Conservation (phyloP, 495 filamentous ascomycete genomes). For the Schizothecium vesticola region DNA sequence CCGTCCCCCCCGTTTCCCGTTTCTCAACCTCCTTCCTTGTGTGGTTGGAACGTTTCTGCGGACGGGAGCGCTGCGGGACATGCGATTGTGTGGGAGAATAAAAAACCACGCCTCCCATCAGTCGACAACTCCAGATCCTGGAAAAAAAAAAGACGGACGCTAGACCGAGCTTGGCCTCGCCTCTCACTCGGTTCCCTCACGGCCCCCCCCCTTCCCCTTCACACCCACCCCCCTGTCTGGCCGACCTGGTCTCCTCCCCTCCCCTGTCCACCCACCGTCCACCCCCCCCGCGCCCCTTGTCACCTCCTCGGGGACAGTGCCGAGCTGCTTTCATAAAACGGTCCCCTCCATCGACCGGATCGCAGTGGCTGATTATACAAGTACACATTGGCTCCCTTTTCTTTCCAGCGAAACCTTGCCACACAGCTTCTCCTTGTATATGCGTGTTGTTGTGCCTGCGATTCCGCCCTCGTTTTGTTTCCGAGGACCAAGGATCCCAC, state of each 20-base stretch:
- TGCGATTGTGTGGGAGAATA: not conserved
- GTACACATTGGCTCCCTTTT: conserved; percentile 34
- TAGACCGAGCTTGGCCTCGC: conserved; percentile 40
- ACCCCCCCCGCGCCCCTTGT: conserved; percentile 28
- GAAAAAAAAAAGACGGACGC: conserved; percentile 31
- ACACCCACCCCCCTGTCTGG: conserved; percentile 27
- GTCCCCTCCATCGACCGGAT: conserved; percentile 39
- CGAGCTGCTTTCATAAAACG: conserved; percentile 46
- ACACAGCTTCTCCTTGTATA: conserved; percentile 31
- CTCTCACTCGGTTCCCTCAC: conserved; percentile 6
- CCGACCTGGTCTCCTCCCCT: conserved; percentile 19
- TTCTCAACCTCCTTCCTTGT: conserved; percentile 50
- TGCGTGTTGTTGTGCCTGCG: conserved; percentile 5
- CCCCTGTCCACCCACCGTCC: conserved; percentile 16
- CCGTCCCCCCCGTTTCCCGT: conserved; percentile 20
- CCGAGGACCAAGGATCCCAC: not conserved
- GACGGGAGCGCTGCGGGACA: not conserved
- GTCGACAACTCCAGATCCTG: conserved; percentile 19
- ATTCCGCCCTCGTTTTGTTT: conserved; percentile 28
- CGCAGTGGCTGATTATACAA: conserved; percentile 45
- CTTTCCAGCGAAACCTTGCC: conserved; percentile 33
- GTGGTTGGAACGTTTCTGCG: conserved; percentile 46
- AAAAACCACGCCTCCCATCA: not conserved
- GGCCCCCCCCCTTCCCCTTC: conserved; percentile 20
- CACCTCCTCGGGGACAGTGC: conserved; percentile 42